Evolutionary conservation across 768 basidiomycete genomes (phyloP).

Genomic region (Boletus rubropictus): DNA sequence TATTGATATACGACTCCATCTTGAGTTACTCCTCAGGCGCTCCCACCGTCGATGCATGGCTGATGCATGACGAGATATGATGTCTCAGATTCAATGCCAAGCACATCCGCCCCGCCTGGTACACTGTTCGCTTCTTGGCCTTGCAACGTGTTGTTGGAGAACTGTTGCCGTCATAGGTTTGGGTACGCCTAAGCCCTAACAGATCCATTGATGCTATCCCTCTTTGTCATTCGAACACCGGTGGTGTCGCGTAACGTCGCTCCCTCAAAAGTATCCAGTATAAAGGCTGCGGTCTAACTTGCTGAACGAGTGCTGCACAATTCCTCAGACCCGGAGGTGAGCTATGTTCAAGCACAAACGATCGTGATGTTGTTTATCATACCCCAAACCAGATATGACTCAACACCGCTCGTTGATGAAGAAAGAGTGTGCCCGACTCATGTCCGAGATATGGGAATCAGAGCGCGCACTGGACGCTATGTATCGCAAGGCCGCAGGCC

Average conservation of each 20-base stretch:
- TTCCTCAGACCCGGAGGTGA: slow-evolving; percentile 8
- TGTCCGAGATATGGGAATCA: slow-evolving; percentile 19
- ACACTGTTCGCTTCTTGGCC: not conserved
- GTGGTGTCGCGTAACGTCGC: not conserved
- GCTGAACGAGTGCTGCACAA: not conserved
- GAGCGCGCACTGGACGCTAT: slow-evolving; percentile 16
- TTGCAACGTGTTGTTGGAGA: slow-evolving; percentile 6
- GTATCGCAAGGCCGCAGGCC: slow-evolving; percentile 15
- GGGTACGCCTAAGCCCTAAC: too few species aligned
- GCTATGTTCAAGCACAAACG: not conserved
- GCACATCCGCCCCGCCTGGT: not conserved
- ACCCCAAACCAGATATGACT: slow-evolving; percentile 5
- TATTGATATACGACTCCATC: too few species aligned
- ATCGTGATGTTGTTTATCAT: not conserved
- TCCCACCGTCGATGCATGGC: not conserved
- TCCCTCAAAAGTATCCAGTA: slow-evolving; percentile 7
- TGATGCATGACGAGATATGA: not conserved
- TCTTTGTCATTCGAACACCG: not conserved
- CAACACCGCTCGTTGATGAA: slow-evolving; percentile 5
- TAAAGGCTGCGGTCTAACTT: slow-evolving; percentile 7
- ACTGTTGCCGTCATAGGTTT: too few species aligned
- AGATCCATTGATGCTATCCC: not conserved
- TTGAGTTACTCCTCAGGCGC: not conserved
- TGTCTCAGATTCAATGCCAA: not conserved
- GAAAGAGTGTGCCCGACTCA: slow-evolving; percentile 14